A percentile compares a stretch with the other conserved stretches of the same genome.
Conservation (phyloP, 495 filamentous ascomycete genomes). For the Penicillium flavigenum region DNA sequence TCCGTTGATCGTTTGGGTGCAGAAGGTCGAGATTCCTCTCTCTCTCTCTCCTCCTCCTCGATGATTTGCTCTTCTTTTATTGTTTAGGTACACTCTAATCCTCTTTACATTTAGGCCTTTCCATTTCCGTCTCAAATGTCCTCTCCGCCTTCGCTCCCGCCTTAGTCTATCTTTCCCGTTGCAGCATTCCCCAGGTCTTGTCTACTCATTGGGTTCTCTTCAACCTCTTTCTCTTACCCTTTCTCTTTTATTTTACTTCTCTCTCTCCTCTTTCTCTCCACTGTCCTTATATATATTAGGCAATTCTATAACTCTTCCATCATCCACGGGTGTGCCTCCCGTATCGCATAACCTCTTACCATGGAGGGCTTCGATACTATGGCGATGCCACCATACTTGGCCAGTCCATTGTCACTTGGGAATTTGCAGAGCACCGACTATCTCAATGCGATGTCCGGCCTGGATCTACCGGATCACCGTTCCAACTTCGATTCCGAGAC, state of each 20-base stretch:
- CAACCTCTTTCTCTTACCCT: constrained; percentile 14
- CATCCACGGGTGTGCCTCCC: constrained; percentile 4
- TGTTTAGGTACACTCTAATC: background rate
- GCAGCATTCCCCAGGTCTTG: constrained; percentile 14
- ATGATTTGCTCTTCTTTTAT: constrained; percentile 4
- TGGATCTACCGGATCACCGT: constrained; percentile 57
- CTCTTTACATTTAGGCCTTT: background rate
- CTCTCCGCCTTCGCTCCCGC: constrained; percentile 15
- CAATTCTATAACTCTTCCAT: background rate
- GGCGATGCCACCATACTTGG: constrained; percentile 60
- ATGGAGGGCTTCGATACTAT: constrained; percentile 68
- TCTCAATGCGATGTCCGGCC: constrained; percentile 50
- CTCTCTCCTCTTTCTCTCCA: constrained; percentile 17
- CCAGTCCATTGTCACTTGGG: constrained; percentile 53
- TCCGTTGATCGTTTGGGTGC: constrained; percentile 27
- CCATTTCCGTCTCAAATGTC: constrained; percentile 12
- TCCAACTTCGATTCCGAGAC: constrained; percentile 59
- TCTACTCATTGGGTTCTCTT: constrained; percentile 12
- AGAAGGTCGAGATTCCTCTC: constrained; percentile 22
- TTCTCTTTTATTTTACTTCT: constrained; percentile 22
- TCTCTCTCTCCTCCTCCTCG: constrained; percentile 14
- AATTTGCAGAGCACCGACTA: constrained; percentile 55
- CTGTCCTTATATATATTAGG: background rate
- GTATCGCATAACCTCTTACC: constrained; percentile 26
- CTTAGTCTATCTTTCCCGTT: constrained; percentile 13